These are phyloP conservation scores for Dioszegia crocea DNA, from an alignment of 768 basidiomycete genomes.

Conservation along the genomic window DNA sequence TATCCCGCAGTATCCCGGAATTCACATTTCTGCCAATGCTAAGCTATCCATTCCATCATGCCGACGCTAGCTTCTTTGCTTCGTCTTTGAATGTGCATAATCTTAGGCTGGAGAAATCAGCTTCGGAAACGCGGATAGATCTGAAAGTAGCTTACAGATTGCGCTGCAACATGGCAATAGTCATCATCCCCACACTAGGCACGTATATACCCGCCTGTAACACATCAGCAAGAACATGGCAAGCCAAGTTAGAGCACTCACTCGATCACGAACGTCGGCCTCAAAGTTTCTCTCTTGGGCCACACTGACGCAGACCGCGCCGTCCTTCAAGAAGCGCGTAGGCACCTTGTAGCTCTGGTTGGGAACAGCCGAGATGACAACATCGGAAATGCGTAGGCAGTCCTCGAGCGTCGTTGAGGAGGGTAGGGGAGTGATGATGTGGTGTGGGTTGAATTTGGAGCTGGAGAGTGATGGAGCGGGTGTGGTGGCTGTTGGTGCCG, in stretches of 20 bases:
- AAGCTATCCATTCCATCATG: no score
- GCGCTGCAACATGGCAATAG: conserved; percentile 92
- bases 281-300: conserved; percentile 96
- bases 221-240: neutral
- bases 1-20: no score
- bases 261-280: conserved; percentile 84
- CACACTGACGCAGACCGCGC: conserved; percentile 88
- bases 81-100: conserved; percentile 15
- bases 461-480: conserved; percentile 11
- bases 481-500: neutral
- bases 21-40: no score
- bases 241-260: conserved; percentile 47
- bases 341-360: conserved; percentile 77
- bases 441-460: conserved; percentile 72
- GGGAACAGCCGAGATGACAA: conserved; percentile 92
- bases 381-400: conserved; percentile 79
- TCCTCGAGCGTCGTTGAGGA: conserved; percentile 66
- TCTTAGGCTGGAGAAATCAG: conserved; percentile 9
- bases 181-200: conserved; percentile 95
- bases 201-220: conserved; percentile 84
- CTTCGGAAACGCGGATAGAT: neutral
- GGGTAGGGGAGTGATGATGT: conserved; percentile 64
- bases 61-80: conserved; percentile 7
- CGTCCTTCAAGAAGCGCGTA: conserved; percentile 85
- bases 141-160: conserved; percentile 67